phyloP scores from a whole-genome alignment of 257 asterid genomes.

The Datura wrightii region DNA sequence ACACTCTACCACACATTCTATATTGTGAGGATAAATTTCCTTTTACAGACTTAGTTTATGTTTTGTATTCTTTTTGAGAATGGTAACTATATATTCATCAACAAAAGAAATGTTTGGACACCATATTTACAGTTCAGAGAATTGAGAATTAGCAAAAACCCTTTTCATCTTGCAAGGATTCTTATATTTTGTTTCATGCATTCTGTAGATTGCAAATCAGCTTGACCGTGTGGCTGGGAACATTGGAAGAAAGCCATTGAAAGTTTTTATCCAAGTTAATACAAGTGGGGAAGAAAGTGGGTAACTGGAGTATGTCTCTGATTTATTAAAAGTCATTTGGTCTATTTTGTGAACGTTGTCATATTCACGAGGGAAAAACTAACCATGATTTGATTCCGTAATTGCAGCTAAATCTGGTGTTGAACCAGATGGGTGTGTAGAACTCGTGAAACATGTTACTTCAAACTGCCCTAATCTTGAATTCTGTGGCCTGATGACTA shows the following conservation, averaged over 20 bases:
- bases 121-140: neutral
- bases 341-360: neutral
- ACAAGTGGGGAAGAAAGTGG: constrained; percentile 98
- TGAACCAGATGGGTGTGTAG: constrained; percentile 74
- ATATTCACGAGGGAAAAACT: constrained; percentile 19
- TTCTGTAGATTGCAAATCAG: constrained; percentile 76
- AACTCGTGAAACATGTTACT: constrained; percentile 70
- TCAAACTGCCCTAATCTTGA: constrained; percentile 81
- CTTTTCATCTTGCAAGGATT: neutral
- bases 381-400: constrained; percentile 25
- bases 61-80: neutral
- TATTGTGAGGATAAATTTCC: neutral
- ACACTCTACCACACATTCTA: neutral
- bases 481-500: constrained; percentile 93
- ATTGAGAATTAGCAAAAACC: constrained; percentile 5
- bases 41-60: neutral
- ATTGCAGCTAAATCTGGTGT: constrained; percentile 88
- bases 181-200: constrained; percentile 5
- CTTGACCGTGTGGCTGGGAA: constrained; percentile 75
- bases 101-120: neutral
- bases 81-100: neutral
- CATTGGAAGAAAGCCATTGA: constrained; percentile 84
- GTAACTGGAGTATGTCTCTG: constrained; percentile 54
- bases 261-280: constrained; percentile 91
- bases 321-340: constrained; percentile 28